Evolutionary conservation across 495 filamentous ascomycete genomes (phyloP), one percentile per base, ranked within the genome.

Genomic region (Hypomontagnella monticulosa): DNA sequence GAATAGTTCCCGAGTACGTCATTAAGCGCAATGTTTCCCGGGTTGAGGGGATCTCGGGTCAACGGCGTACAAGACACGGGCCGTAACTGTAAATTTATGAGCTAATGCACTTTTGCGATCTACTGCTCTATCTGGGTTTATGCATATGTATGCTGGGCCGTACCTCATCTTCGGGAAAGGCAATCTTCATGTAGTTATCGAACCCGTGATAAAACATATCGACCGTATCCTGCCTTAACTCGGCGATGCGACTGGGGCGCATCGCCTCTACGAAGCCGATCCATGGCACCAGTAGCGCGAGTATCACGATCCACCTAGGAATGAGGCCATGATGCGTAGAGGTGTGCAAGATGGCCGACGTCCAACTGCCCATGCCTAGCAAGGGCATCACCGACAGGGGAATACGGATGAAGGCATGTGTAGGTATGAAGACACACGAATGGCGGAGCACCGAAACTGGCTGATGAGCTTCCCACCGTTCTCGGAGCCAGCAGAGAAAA

Each of bases 1-100:
- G 94, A 97, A 73, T 98, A 99, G 74, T 98, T 97, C 10, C 95
- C 95, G 52, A 99, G 83, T 32, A 94, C 93, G 77, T 99, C 95
- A 76, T 98, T 98, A 43, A 96, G 82, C 74, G 93, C 94, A 62
- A 96, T 87, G 67, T 94, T 89, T 41, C 85, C 84, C 1, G 91
- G 91, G 69, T 96, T 91, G 43, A 86, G 82, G 52, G 86, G 81
- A 77, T 97, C 93, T 67, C 93, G 91, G 55, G 88, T 91, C 66
- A 94, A 82, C 7, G 95, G 93, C 34, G 80, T 79, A 72, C 95
- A 99, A 40, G 93, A 88, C 10, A 99, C 79, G 9, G 95, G 95
- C 64, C 91, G 89, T 47, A 99, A 81, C 85, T 89, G 54, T 43
- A 50, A 59, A 55, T 32, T 41, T 3, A 51, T 38, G 48, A 60